A percentile compares a stretch with the other conserved stretches of the same genome.
Evolutionary conservation across 2,329 filamentous ascomycete species (phyloP).

Genomic region (Aspergillus brunneoviolaceus): DNA sequence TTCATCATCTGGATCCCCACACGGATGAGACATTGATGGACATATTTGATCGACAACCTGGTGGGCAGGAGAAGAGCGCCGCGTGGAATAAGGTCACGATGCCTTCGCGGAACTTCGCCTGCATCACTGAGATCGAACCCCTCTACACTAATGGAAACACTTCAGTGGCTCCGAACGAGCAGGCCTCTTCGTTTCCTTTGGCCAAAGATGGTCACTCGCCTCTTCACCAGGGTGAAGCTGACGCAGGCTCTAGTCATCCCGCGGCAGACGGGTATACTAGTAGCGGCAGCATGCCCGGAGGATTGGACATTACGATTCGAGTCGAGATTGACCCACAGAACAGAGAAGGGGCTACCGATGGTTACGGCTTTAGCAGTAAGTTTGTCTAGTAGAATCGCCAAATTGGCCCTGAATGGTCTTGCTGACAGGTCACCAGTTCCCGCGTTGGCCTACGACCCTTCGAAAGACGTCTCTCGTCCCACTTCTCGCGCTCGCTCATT

Average conservation of each 20-base stretch:
- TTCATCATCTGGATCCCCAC: conserved; percentile 62
- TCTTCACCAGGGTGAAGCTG: conserved; percentile 73
- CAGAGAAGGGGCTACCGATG: conserved; percentile 43
- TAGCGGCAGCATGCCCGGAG: conserved; percentile 39
- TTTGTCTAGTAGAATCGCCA: conserved; percentile 10
- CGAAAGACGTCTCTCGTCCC: conserved; percentile 13
- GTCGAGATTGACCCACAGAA: conserved; percentile 50
- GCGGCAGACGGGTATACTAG: conserved; percentile 57
- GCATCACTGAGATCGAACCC: conserved; percentile 55
- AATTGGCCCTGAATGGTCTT: background rate
- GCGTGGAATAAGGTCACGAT: conserved; percentile 82
- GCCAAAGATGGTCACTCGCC: conserved; percentile 66
- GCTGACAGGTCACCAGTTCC: conserved; percentile 21
- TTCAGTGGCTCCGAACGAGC: conserved; percentile 17
- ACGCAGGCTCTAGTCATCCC: conserved; percentile 74
- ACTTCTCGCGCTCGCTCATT: conserved; percentile 17
- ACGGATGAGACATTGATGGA: conserved; percentile 65
- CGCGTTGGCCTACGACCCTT: conserved; percentile 15
- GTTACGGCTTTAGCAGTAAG: conserved; percentile 52
- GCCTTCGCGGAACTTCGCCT: conserved; percentile 65
- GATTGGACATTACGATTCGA: conserved; percentile 46
- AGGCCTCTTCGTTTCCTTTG: conserved; percentile 29
- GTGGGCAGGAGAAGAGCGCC: conserved; percentile 61
- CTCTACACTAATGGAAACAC: conserved; percentile 25
- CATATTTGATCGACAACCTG: conserved; percentile 62